These are phyloP conservation scores for Quillaja saponaria DNA, from an alignment of 306 rosid genomes.

Conservation along the genomic window DNA sequence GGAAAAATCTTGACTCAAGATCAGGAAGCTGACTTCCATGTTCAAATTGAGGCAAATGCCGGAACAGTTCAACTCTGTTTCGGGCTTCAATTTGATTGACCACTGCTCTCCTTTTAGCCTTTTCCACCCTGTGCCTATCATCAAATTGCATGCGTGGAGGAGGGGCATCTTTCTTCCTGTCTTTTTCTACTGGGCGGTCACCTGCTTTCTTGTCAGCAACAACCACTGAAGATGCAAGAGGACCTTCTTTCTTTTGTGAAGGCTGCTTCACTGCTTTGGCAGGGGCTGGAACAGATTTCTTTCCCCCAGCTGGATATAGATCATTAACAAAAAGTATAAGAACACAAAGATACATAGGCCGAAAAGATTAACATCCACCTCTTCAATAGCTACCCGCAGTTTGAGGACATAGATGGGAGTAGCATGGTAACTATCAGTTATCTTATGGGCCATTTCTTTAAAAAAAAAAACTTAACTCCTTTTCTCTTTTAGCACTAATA, in stretches of 20 bases:
- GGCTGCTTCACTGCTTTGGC: conserved; percentile 55
- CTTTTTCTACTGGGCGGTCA: conserved; percentile 64
- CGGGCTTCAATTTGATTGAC: conserved; percentile 77
- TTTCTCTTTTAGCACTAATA: too few relatives aligned
- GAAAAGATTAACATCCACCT: too few relatives aligned
- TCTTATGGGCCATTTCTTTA: conserved; percentile 20
- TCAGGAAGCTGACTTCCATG: conserved; percentile 69
- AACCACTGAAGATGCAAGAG: conserved; percentile 41
- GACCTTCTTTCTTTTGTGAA: conserved; percentile 52
- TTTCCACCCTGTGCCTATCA: conserved; percentile 66
- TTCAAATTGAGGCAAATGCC: conserved; percentile 90
- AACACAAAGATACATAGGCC: conserved; percentile 5
- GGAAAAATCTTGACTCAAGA: conserved; percentile 71
- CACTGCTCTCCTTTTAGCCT: conserved; percentile 72
- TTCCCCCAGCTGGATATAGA: conserved; percentile 46
- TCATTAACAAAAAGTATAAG: conserved; percentile 30
- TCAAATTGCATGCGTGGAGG: conserved; percentile 85
- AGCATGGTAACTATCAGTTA: conserved; percentile 15
- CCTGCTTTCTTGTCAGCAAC: conserved; percentile 61
- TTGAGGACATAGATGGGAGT: too few relatives aligned
- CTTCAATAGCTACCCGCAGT: too few relatives aligned
- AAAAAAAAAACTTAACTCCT: conserved; percentile 4
- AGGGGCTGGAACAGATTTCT: conserved; percentile 34
- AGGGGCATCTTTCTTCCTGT: conserved; percentile 83
- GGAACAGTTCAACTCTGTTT: conserved; percentile 81